Evolutionary conservation across 2,329 filamentous ascomycete species (phyloP), one percentile per base, ranked within the genome.

Genomic region (Aspergillus ruber): DNA sequence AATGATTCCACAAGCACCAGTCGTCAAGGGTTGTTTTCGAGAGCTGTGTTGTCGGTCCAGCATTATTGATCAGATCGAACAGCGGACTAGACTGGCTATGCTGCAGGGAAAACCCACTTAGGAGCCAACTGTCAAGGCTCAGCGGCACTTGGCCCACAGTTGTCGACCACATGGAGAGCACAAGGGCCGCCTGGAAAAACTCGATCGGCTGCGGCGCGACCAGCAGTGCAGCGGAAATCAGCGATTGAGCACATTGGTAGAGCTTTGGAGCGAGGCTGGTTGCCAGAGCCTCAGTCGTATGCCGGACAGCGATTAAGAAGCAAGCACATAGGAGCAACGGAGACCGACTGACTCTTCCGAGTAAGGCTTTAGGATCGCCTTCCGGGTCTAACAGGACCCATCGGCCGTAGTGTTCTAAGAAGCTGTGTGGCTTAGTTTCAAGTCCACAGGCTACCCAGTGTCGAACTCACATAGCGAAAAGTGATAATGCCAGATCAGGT

Each of bases 111-210:
- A 68, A 74, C 6, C 70, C 70, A 43, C 65, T 73, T 12, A 73
- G 55, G 17, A 74, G 64, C 72, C 71, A 74, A 44, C 69, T 73
- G 53, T 74, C 71, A 25, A 74, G 64, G 40, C 69, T 71, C 47
- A 75, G 51, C 1, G 70, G 71, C 8, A 69, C 61, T 46, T 73
- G 69, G 1, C 69, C 69, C 1, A 74, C 69, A 1, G 72, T 74
- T 0, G 71, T 75, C 4, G 72, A 74, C 72, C 72, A 74, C 56
- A 74, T 56, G 44, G 66, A 68, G 4, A 74, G 56, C n/a, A 74
- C 61, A 1, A 74, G 51, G 6, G 62, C 59, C 6, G 71, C 67
- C 53, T 74, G 71, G 39, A 74, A 73, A 51, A 74, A 74, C 20
- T 70, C 68, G 9, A 71, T 57, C 2, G 65, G 50, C 42, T 74